Percentiles rank a stretch among this genome's conserved stretches.
Evolutionary conservation across 2,329 filamentous ascomycete genomes (phyloP).

Genomic region (Beauveria scarabaeidicola): DNA sequence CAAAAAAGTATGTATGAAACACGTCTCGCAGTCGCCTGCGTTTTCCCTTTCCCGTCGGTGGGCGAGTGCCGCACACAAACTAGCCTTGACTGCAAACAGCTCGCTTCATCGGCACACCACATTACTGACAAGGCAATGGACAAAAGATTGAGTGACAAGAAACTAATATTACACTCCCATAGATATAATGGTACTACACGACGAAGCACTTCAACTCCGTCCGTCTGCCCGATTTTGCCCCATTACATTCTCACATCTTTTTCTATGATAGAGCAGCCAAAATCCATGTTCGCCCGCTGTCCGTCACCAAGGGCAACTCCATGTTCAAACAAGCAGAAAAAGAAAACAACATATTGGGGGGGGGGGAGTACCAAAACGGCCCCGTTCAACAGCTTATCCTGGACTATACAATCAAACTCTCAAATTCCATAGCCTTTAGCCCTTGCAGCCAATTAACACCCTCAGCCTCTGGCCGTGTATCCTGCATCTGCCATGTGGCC

Average conservation of each 20-base stretch:
- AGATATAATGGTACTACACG: not conserved
- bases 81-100: too few species aligned
- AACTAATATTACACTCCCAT: not conserved
- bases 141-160: not conserved
- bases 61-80: too few species aligned
- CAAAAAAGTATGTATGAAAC: not conserved
- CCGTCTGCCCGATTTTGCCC: not conserved
- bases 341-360: not conserved
- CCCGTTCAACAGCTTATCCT: not conserved
- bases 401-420: conserved; percentile 36
- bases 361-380: not conserved
- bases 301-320: too few species aligned
- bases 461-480: conserved; percentile 17
- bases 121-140: not conserved
- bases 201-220: not conserved
- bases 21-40: not conserved
- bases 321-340: not conserved
- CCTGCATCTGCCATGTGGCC: conserved; percentile 38
- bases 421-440: conserved; percentile 34
- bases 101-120: too few species aligned
- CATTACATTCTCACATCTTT: not conserved
- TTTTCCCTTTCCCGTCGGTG: not conserved
- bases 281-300: not conserved
- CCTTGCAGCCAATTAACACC: conserved; percentile 34
- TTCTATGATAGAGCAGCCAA: not conserved